A percentile compares a stretch with the other conserved stretches of the same genome.
These are phyloP conservation scores for Camelina laxa DNA, from an alignment of 345 rosid species.

Conservation along the genomic window DNA sequence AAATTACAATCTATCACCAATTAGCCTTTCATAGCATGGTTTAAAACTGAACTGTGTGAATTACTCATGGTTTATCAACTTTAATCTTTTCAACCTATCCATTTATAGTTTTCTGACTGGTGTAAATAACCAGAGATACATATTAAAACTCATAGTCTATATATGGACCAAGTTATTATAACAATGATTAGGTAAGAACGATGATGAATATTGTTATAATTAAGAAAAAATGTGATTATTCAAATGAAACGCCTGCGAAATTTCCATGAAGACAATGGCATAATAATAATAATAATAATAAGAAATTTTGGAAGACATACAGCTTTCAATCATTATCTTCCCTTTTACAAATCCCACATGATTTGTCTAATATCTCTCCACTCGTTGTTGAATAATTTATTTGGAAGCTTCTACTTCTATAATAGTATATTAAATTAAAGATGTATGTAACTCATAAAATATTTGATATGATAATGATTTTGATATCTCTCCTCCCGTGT, in stretches of 20 bases:
- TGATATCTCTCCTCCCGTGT: conserved; percentile 40
- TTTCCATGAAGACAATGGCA: conserved; percentile 25
- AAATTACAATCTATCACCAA: not conserved
- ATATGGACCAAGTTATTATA: not conserved
- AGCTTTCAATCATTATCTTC: conserved; percentile 38
- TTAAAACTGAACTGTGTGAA: not conserved
- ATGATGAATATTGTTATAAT: not conserved
- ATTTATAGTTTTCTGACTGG: no score
- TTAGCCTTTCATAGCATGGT: not conserved
- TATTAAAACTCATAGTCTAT: no score
- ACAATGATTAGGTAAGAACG: conserved; percentile 10
- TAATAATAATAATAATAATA: conserved; percentile 11
- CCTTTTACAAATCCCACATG: conserved; percentile 30
- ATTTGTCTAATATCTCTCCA: conserved; percentile 26
- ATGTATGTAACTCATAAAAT: not conserved
- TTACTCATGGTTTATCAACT: not conserved
- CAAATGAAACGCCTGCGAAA: conserved; percentile 26
- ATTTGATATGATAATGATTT: conserved; percentile 31
- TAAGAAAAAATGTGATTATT: not conserved
- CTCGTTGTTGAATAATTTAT: conserved; percentile 10
- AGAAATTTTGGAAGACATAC: conserved; percentile 23
- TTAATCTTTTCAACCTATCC: not conserved
- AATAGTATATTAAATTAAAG: not conserved
- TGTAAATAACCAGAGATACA: no score
- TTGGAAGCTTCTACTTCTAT: conserved; percentile 38